Evolutionary conservation across 1,284 basidiomycete species (phyloP).

Genomic region (Athelia psychrophila): DNA sequence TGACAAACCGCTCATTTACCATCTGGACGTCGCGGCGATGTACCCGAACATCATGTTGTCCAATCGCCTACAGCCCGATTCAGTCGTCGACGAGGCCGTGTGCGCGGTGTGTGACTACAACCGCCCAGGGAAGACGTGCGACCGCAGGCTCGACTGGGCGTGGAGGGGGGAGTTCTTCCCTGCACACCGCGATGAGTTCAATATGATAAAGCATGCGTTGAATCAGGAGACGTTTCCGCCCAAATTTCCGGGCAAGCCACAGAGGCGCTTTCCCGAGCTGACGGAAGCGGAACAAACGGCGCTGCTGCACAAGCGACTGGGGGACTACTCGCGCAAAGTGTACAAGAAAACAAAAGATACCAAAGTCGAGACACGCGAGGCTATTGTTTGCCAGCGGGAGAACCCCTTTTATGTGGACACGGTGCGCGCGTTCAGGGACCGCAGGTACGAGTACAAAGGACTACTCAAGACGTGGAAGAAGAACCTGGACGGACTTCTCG

Average conservation of each 20-base stretch:
- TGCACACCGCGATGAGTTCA: slow-evolving; percentile 95
- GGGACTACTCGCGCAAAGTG: slow-evolving; percentile 98
- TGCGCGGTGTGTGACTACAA: slow-evolving; percentile 99
- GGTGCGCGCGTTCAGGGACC: slow-evolving; percentile 95
- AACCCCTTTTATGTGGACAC: slow-evolving; percentile 99
- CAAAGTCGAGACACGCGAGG: slow-evolving; percentile 90
- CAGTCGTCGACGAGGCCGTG: slow-evolving; percentile 93
- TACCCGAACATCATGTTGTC: slow-evolving; percentile 99
- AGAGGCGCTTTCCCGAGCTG: slow-evolving; percentile 85
- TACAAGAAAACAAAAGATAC: slow-evolving; percentile 99
- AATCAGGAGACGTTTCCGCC: slow-evolving; percentile 94
- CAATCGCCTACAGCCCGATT: slow-evolving; percentile 97
- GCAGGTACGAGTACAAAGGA: slow-evolving; percentile 99
- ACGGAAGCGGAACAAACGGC: slow-evolving; percentile 88
- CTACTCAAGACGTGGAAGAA: slow-evolving; percentile 99
- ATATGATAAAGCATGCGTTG: slow-evolving; percentile 98
- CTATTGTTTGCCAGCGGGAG: slow-evolving; percentile 97
- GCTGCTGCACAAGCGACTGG: slow-evolving; percentile 93
- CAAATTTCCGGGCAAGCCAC: slow-evolving; percentile 69
- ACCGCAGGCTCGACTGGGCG: slow-evolving; percentile 94
- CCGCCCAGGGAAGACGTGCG: slow-evolving; percentile 93
- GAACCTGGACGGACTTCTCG: slow-evolving; percentile 80
- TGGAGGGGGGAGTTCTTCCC: slow-evolving; percentile 99
- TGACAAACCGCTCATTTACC: slow-evolving; percentile 97
- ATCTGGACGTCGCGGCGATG: slow-evolving; percentile 99